A percentile compares a stretch with the other conserved stretches of the same genome.
Evolutionary conservation across 2,329 filamentous ascomycete species (phyloP).

Genomic region (Purpureocillium lavendulum): DNA sequence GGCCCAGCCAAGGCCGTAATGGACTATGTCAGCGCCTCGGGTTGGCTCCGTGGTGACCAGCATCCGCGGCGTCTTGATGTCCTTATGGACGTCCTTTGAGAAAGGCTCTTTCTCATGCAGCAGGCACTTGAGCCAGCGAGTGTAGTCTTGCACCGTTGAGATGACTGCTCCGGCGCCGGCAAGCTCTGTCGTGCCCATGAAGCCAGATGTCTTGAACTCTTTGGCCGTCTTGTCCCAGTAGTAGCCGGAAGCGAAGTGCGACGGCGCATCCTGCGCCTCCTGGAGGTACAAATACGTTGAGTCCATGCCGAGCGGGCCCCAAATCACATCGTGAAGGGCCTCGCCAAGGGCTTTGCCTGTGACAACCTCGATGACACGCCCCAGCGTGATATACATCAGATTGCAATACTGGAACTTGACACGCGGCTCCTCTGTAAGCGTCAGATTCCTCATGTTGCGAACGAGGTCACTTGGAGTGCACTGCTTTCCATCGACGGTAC

Average conservation of each 20-base stretch:
- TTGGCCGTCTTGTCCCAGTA: conserved; percentile 22
- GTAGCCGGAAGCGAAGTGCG: conserved; percentile 33
- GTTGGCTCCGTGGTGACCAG: conserved; percentile 12
- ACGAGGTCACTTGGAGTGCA: conserved; percentile 25
- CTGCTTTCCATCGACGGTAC: conserved; percentile 2
- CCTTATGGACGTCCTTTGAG: conserved; percentile 15
- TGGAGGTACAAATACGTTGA: conserved; percentile 27
- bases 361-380: conserved; percentile 34
- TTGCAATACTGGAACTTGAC: conserved; percentile 41
- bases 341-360: conserved; percentile 26
- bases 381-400: conserved; percentile 36
- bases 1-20: conserved; percentile 22
- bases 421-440: conserved; percentile 33
- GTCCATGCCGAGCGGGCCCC: conserved; percentile 37
- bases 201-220: conserved; percentile 16
- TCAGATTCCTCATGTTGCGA: conserved; percentile 35
- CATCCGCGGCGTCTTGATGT: conserved; percentile 20
- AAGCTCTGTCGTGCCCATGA: conserved; percentile 16
- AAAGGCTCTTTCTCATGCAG: conserved; percentile 22
- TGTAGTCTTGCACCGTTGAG: conserved; percentile 40
- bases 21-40: conserved; percentile 8
- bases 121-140: conserved; percentile 41
- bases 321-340: conserved; percentile 32
- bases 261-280: conserved; percentile 15
- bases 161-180: conserved; percentile 34